A percentile compares a stretch with the other conserved stretches of the same genome.
phyloP scores from a whole-genome alignment of 2,329 filamentous ascomycete species.

The Calonectria henricotiae region DNA sequence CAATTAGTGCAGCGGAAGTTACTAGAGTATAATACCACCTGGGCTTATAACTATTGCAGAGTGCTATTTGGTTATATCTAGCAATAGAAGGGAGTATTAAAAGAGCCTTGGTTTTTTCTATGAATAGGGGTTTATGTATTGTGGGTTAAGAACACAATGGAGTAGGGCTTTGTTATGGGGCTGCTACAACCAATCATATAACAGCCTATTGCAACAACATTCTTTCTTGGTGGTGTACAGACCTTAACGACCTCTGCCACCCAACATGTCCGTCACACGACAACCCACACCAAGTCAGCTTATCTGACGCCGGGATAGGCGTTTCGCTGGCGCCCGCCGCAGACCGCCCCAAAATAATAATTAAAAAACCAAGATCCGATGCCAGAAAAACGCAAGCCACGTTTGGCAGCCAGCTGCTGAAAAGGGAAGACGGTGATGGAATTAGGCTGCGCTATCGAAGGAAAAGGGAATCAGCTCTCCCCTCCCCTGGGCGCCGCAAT shows the following conservation, averaged over 20 bases:
- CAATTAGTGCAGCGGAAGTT: no score
- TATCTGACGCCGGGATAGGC: conserved; percentile 42
- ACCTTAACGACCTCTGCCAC: conserved; percentile 22
- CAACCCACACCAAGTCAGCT: conserved; percentile 48
- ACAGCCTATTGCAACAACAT: no score
- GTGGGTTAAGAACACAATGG: no score
- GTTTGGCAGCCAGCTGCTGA: conserved; percentile 12
- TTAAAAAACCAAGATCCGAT: not conserved
- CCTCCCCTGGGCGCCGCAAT: not conserved
- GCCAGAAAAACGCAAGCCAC: not conserved
- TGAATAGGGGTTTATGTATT: no score
- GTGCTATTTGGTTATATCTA: no score
- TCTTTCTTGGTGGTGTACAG: conserved; percentile 7
- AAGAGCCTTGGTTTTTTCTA: no score
- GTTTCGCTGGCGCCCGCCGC: conserved; percentile 23
- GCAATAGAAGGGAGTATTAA: no score
- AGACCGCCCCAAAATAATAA: conserved; percentile 28
- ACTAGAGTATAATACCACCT: no score
- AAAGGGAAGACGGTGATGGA: not conserved
- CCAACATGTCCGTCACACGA: conserved; percentile 38
- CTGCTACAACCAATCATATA: no score
- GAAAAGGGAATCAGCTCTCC: not conserved
- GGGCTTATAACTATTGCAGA: no score
- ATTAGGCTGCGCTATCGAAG: not conserved
- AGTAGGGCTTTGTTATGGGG: no score